Evolutionary conservation across 2,329 filamentous ascomycete genomes (phyloP).

Genomic region (Colletotrichum limetticola): DNA sequence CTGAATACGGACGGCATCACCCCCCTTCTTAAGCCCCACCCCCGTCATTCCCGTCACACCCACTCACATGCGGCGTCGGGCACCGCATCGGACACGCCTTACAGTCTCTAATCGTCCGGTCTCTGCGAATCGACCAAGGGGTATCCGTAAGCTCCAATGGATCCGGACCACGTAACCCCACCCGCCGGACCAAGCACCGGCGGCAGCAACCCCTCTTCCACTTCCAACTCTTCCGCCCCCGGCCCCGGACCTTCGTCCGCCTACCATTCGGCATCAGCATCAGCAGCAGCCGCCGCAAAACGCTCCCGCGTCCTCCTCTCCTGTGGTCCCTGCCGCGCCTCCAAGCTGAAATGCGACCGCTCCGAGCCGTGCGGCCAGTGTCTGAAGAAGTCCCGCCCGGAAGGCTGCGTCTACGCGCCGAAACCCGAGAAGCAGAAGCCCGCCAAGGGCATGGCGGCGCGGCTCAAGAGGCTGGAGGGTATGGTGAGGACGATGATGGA

Average conservation of each 20-base stretch:
- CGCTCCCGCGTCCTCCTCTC: constrained; percentile 62
- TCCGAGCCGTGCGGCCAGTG: constrained; percentile 63
- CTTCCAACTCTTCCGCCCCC: background rate
- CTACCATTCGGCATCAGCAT: background rate
- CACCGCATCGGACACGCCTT: too few species aligned
- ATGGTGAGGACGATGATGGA: constrained; percentile 68
- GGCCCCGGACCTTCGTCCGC: background rate
- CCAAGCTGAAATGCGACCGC: constrained; percentile 69
- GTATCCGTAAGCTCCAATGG: background rate
- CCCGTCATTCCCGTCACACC: background rate
- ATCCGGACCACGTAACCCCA: background rate
- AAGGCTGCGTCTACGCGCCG: constrained; percentile 61
- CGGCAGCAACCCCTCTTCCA: background rate
- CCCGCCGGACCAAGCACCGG: background rate
- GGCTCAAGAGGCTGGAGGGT: constrained; percentile 65
- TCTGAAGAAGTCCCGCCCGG: constrained; percentile 57
- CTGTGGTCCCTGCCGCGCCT: constrained; percentile 62
- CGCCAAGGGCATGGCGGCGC: constrained; percentile 62
- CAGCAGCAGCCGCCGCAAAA: constrained; percentile 44
- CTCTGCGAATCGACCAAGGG: background rate
- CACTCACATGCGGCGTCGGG: background rate
- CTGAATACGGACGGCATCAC: background rate
- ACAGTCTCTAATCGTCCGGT: background rate
- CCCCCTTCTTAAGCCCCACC: background rate
- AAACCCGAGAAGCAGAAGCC: constrained; percentile 53